A percentile compares a stretch with the other conserved stretches of the same genome.
These are phyloP conservation scores for Verticillium alfalfae DNA, from an alignment of 2,329 filamentous ascomycete genomes.

Conservation along the genomic window DNA sequence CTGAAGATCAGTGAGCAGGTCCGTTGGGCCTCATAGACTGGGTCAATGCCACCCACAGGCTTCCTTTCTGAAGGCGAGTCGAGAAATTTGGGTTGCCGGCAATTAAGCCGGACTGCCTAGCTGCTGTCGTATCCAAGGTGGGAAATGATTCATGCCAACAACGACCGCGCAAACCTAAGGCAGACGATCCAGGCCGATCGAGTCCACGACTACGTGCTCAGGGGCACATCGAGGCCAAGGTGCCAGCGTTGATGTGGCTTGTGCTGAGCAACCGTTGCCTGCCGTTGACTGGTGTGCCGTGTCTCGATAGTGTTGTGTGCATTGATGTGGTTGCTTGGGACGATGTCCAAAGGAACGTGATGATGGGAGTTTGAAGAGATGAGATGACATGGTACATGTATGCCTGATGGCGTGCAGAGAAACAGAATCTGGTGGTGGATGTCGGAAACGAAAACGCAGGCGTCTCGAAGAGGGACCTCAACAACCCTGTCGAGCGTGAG, in stretches of 20 bases:
- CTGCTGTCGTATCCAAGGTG: neutral
- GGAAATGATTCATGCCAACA: neutral
- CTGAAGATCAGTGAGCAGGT: neutral
- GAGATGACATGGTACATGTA: neutral
- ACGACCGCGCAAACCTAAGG: neutral
- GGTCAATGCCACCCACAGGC: constrained; percentile 3
- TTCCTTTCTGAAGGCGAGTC: neutral
- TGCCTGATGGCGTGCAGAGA: neutral
- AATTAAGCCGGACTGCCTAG: neutral
- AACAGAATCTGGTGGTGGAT: neutral
- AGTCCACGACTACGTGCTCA: neutral
- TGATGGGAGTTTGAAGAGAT: neutral
- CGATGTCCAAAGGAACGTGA: neutral
- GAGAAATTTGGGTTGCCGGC: neutral
- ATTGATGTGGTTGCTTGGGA: neutral
- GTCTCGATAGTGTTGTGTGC: neutral
- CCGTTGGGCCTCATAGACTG: neutral
- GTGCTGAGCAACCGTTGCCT: too few species aligned
- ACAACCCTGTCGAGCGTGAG: neutral
- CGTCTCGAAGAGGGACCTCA: neutral
- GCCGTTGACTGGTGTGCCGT: too few species aligned
- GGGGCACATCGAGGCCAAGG: neutral
- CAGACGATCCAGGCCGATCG: neutral
- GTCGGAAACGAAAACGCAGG: neutral
- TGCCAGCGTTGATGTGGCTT: too few species aligned